Evolutionary conservation across 768 basidiomycete genomes (phyloP), one percentile per base, ranked within the genome.

Genomic region (Chalciporus chontae): DNA sequence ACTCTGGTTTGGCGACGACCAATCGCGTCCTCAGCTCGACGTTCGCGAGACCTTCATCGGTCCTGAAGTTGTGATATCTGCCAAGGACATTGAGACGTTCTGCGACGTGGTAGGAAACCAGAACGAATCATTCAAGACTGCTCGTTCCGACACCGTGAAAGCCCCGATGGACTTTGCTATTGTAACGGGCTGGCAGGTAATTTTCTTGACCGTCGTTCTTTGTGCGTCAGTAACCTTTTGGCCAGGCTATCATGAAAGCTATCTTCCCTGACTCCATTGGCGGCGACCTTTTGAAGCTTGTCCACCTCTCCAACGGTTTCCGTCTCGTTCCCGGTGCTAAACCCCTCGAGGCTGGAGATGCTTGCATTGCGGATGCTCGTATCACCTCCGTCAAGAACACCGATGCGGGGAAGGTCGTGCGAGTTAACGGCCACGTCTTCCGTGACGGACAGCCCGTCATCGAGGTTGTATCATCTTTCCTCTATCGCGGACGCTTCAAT

Each of bases 101-200:
- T 95, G 92, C 60, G 79, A 84, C 19, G 87, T 99, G 43, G 83
- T 98, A 48, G 95, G 94, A 27, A 98, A 97, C 69, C 85, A 94
- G 62, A 86, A 83, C 26, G 95, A 93, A 65, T 79, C 80, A 1
- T 99, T 95, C 79, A 92, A 94, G 78, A 74, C 78, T 11, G 81
- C 76, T 3, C 79, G 92, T 49, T 84, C 76, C 42, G 74, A 76
- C 19, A 68, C 61, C 40, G 81, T 92, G 39, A 81, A 88, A 61
- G 93, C 95, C 2, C 96, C 96, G 0, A 95, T 99, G 91, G 95
- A 98, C 72, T 98, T 96, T 60, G 92, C 94, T 21, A 99, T 99
- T 62, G 95, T 98, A 44, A 86, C 94, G 36, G 94, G 95, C 40
- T 99, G 96, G 96, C 85, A 95, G 86, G 94, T 93, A 65, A 52